Conservation (phyloP, 2,329 filamentous ascomycete genomes). For the Sporothrix sp. region DNA sequence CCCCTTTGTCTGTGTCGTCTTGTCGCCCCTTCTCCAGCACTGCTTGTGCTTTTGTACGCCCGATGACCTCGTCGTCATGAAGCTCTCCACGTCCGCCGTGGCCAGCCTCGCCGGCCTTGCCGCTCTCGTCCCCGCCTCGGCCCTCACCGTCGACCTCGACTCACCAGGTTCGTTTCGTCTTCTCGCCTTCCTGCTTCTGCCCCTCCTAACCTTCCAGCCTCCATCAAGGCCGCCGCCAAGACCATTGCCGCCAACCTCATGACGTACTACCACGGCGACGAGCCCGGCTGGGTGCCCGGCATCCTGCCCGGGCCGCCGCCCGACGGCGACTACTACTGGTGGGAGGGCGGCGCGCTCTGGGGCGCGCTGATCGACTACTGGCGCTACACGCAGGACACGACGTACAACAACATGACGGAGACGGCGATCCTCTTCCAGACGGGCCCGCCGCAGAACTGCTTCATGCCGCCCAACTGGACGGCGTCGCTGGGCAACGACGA, state of each 20-base stretch:
- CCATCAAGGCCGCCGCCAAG: slow-evolving; percentile 36
- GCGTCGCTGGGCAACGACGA: slow-evolving; percentile 59
- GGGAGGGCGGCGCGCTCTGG: slow-evolving; percentile 69
- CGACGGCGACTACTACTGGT: slow-evolving; percentile 57
- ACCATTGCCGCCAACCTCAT: slow-evolving; percentile 41
- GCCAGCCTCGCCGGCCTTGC: background rate
- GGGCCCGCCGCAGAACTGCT: slow-evolving; percentile 57
- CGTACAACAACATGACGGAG: slow-evolving; percentile 57
- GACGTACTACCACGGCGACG: slow-evolving; percentile 40
- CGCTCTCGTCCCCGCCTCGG: background rate
- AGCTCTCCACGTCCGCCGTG: background rate
- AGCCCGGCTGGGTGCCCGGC: slow-evolving; percentile 35
- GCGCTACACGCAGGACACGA: slow-evolving; percentile 45
- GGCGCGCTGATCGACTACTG: slow-evolving; percentile 70
- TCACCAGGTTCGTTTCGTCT: slow-evolving; percentile 5
- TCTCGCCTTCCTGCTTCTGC: background rate
- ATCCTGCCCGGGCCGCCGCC: slow-evolving; percentile 47
- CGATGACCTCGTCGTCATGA: slow-evolving; percentile 3
- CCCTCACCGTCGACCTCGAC: slow-evolving; percentile 16
- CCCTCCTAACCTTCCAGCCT: slow-evolving; percentile 24
- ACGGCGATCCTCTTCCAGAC: slow-evolving; percentile 66
- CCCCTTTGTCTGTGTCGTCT: no score
- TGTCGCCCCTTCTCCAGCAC: no score
- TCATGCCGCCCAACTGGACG: slow-evolving; percentile 66
- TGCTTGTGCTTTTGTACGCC: no score